Base-by-base conservation (phyloP, 768 basidiomycete species). In the Holtermannia corniformis region DNA sequence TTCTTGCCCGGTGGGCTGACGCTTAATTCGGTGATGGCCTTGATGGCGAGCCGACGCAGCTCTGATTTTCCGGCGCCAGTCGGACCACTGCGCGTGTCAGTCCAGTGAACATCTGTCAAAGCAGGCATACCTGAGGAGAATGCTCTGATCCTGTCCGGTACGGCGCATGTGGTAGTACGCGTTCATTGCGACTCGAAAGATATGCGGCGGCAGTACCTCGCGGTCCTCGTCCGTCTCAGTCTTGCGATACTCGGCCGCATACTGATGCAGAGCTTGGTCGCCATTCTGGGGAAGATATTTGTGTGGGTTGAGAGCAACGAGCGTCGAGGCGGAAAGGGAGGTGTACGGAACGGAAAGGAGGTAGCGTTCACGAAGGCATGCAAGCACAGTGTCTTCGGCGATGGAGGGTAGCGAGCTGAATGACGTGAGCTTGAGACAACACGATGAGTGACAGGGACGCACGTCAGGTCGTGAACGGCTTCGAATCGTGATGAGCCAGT, bases 121-220 rank as follows among this genome's bases (percentile, higher is more conserved):
- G 32, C 32, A 4, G 7, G 73, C 83, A 59, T 71, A 92, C 92
- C 77, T 87, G 59, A 96, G 78, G 22, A 96, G 71, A 19, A 99
- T 79, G 45, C 83, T 80, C 74, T 96, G 93, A 72, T 99, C 93
- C 76, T 93, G 88, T 0, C 82, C 79, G 0, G 93, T 99, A 61
- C 93, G 78, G 47, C 83, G 78, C 91, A 96, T 93, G 73, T 96
- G 89, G 71, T 91, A 96, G 74, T 92, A 96, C 3, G 88, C 83
- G 73, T 87, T 85, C 62, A 89, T 84, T 4, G 88, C 87, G 44
- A 89, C 77, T 64, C 91, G 85, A 70, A 95, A 97, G 41, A 97
- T 82, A 65, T 99, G 93, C 1, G 93, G 93, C 0, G 70, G 69
- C 21, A 27, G 83, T 47, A 77, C 76, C 71, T 80, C 83, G 61